These are phyloP conservation scores for Trametes elegans DNA, from an alignment of 768 basidiomycete genomes.

Conservation along the genomic window DNA sequence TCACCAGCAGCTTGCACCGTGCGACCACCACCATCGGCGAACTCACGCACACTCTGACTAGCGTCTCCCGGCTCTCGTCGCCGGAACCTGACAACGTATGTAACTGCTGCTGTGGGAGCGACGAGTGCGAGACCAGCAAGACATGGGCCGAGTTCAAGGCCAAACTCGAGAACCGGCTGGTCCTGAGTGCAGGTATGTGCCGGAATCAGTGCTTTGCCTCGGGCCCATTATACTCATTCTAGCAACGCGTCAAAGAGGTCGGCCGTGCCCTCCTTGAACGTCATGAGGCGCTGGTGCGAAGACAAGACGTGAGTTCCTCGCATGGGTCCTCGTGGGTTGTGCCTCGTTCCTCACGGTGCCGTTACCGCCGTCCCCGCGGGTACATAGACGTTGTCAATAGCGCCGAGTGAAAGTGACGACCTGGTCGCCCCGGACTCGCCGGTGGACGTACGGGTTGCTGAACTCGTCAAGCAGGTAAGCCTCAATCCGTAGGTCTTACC, in stretches of 20 bases:
- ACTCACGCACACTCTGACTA: constrained; percentile 67
- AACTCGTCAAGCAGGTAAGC: constrained; percentile 28
- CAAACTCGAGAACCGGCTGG: constrained; percentile 72
- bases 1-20: constrained; percentile 29
- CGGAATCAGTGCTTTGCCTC: neutral
- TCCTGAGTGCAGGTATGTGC: constrained; percentile 80
- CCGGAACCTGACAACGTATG: constrained; percentile 57
- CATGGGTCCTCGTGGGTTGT: neutral
- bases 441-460: constrained; percentile 28
- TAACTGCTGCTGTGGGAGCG: constrained; percentile 64
- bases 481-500: neutral
- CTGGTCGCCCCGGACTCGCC: constrained; percentile 16
- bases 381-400: neutral
- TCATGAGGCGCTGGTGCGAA: constrained; percentile 83
- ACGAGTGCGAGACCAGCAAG: constrained; percentile 63
- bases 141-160: constrained; percentile 65
- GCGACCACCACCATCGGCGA: constrained; percentile 65
- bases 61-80: constrained; percentile 72
- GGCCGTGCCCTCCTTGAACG: constrained; percentile 84
- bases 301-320: constrained; percentile 54
- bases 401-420: neutral
- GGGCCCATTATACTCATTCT: neutral
- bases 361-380: too few relatives aligned
- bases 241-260: constrained; percentile 58
- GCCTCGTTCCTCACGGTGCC: neutral